These are phyloP conservation scores for Ramaria sp. DNA, from an alignment of 768 basidiomycete genomes.

Conservation along the genomic window DNA sequence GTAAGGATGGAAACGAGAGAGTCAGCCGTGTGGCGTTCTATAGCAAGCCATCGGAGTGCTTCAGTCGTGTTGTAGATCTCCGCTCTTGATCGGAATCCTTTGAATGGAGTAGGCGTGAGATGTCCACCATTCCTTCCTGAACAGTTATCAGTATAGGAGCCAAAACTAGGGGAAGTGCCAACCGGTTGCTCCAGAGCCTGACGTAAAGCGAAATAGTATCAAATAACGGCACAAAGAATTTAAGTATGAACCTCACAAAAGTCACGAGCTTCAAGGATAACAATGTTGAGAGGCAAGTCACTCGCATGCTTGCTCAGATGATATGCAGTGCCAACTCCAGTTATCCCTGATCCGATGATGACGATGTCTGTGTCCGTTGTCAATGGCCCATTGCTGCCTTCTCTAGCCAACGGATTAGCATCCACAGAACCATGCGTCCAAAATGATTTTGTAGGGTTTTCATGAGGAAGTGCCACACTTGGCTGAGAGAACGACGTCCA, in stretches of 20 bases:
- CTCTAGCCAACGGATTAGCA: conserved; percentile 54
- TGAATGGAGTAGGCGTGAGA: conserved; percentile 41
- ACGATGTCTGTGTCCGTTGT: conserved; percentile 56
- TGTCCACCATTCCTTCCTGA: conserved; percentile 75
- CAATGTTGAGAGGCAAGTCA: conserved; percentile 30
- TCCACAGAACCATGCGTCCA: conserved; percentile 49
- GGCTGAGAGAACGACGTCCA: neutral
- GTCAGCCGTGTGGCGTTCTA: conserved; percentile 48
- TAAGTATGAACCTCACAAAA: conserved; percentile 49
- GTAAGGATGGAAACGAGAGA: conserved; percentile 40
- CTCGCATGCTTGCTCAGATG: conserved; percentile 38
- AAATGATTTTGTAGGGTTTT: conserved; percentile 59
- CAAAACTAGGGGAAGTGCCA: conserved; percentile 2
- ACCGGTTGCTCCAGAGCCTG: conserved; percentile 76
- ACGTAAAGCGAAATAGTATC: conserved; percentile 14
- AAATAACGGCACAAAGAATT: neutral
- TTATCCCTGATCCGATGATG: conserved; percentile 73
- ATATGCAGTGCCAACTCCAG: conserved; percentile 65
- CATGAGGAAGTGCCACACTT: conserved; percentile 34
- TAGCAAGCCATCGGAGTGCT: conserved; percentile 36
- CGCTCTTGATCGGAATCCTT: conserved; percentile 30
- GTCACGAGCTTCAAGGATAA: conserved; percentile 75
- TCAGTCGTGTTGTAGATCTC: conserved; percentile 39
- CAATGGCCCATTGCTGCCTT: conserved; percentile 55
- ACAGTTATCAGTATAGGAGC: neutral